Evolutionary conservation across 2,329 filamentous ascomycete species (phyloP).

Genomic region (Nakataea oryzae): DNA sequence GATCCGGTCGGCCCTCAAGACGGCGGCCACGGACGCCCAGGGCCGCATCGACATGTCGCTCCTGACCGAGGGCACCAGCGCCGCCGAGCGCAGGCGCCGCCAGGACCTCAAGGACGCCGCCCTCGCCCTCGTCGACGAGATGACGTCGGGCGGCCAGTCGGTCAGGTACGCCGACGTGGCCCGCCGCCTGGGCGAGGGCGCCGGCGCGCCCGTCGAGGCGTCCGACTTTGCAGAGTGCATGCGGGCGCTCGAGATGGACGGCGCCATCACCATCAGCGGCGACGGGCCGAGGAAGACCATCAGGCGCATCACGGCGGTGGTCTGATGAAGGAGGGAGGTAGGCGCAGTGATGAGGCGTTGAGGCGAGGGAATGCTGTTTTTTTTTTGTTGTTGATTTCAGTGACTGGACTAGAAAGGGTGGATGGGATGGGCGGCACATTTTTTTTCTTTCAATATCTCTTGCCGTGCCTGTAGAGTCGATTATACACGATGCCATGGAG

Average conservation of each 20-base stretch:
- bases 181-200: slow-evolving; percentile 60
- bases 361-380: no score
- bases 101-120: slow-evolving; percentile 78
- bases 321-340: slow-evolving; percentile 7
- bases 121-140: slow-evolving; percentile 66
- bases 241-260: slow-evolving; percentile 73
- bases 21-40: slow-evolving; percentile 86
- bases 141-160: slow-evolving; percentile 53
- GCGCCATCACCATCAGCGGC: slow-evolving; percentile 66
- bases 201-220: slow-evolving; percentile 61
- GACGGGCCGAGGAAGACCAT: slow-evolving; percentile 79
- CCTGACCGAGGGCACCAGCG: slow-evolving; percentile 85
- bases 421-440: background rate
- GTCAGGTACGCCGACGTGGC: slow-evolving; percentile 74
- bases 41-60: slow-evolving; percentile 96
- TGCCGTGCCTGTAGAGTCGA: background rate
- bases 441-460: no score
- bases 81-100: slow-evolving; percentile 72
- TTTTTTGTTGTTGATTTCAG: no score
- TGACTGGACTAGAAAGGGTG: background rate
- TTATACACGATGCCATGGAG: background rate
- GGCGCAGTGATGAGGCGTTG: no score
- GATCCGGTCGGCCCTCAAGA: slow-evolving; percentile 90
- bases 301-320: slow-evolving; percentile 55
- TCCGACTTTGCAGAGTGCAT: slow-evolving; percentile 77